Base-by-base conservation (phyloP, 139 green algal species). In the Asterochloris erici region DNA sequence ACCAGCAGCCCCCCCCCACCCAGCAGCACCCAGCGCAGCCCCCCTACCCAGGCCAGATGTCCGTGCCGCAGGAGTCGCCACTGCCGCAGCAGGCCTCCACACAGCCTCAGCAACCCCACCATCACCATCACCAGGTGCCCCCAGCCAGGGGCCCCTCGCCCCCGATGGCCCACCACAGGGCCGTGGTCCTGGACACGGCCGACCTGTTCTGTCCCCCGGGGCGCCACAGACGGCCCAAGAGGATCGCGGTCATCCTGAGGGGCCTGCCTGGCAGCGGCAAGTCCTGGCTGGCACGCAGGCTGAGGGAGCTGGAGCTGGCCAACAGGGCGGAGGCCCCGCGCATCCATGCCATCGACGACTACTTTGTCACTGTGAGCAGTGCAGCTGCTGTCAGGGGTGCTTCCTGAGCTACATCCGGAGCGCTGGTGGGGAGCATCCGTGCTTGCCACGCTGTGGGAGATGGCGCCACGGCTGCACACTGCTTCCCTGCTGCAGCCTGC, bases 231-330 rank as follows among this genome's bases (percentile, higher is more conserved):
- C 89, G 92, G n/a, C 91, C 91, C 0, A 79, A 85, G 60, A 82
- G 85, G 17, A 79, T 96, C 61, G 86, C 91, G 62, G 74, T 96
- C 24, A 54, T 95, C 63, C 84, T 95, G 83, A 85, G 93, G 0
- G 93, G 93, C 10, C 84, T 94, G 82, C 93, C 93, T 17, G 94
- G 94, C 79, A 94, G 89, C 74, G 94, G 94, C 82, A 97, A 97
- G 85, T 95, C 90, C 61, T 81, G 85, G 28, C 73, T 95, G 27
- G 92, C 93, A 12, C 81, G 83, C 24, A 79, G 82, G 68, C 84
- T 97, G 16, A 84, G 92, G 4, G 89, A 94, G n/a, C 29, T 91
- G 16, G 94, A 98, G 90, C 73, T 90, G 27, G 86, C 89, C 60
- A 73, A 88, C 12, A 89, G 91, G 0, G 90, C 84, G 15, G 76